Evolutionary conservation across 2,329 filamentous ascomycete species (phyloP).

Genomic region (Aspergillus niger): DNA sequence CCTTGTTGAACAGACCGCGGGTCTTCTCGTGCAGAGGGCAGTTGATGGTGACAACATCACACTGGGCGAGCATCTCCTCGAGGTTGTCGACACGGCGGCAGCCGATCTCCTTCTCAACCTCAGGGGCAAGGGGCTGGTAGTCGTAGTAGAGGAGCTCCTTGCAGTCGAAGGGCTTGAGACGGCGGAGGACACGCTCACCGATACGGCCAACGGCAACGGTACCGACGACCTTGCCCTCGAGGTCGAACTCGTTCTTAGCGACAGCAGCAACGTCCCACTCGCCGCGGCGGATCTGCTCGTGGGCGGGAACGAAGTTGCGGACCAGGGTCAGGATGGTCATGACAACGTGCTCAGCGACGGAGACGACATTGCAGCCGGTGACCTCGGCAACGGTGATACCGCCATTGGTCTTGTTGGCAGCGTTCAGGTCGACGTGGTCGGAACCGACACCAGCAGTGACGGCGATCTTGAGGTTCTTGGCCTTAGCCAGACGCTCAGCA

Average conservation of each 20-base stretch:
- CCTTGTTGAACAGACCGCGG: conserved; percentile 95
- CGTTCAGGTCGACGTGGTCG: conserved; percentile 95
- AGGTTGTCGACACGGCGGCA: conserved; percentile 83
- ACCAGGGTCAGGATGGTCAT: conserved; percentile 97
- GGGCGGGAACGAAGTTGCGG: conserved; percentile 97
- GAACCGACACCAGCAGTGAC: conserved; percentile 97
- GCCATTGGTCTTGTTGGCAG: conserved; percentile 97
- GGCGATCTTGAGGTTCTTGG: conserved; percentile 98
- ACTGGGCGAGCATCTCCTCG: conserved; percentile 92
- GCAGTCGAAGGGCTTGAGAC: conserved; percentile 97
- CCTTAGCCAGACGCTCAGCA: conserved; percentile 91
- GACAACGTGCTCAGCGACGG: conserved; percentile 96
- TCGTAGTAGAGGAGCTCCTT: conserved; percentile 99
- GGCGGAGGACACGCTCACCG: conserved; percentile 93
- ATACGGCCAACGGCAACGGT: conserved; percentile 98
- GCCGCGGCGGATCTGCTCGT: conserved; percentile 85
- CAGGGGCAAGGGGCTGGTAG: conserved; percentile 88
- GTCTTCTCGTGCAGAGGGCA: conserved; percentile 99
- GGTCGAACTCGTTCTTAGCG: conserved; percentile 97
- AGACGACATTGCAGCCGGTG: conserved; percentile 97
- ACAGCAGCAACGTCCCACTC: conserved; percentile 96
- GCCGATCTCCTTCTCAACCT: conserved; percentile 93
- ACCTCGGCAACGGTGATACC: conserved; percentile 97
- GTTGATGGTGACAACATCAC: conserved; percentile 98
- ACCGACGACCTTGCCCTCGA: conserved; percentile 96